These are phyloP conservation scores for Neurospora sp. DNA, from an alignment of 495 filamentous ascomycete genomes.

Conservation along the genomic window DNA sequence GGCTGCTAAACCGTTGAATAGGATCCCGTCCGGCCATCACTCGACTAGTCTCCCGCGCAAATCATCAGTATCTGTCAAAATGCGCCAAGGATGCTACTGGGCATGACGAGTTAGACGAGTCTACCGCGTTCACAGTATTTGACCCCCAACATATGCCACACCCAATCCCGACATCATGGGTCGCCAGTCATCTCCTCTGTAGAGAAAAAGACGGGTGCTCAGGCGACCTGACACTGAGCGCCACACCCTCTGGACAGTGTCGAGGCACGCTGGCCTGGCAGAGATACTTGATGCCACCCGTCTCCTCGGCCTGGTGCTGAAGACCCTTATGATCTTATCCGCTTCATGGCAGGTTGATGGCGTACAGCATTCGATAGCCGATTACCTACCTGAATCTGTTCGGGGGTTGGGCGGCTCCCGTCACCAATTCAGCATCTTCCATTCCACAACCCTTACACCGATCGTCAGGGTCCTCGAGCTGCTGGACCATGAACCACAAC, in stretches of 20 bases:
- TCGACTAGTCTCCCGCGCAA: neutral
- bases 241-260: neutral
- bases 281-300: neutral
- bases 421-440: neutral
- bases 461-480: neutral
- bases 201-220: neutral
- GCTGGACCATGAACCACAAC: neutral
- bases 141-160: neutral
- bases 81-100: neutral
- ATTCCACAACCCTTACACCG: neutral
- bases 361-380: neutral
- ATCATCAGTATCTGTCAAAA: neutral
- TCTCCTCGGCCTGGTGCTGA: neutral
- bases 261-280: neutral
- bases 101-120: neutral
- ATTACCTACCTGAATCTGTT: neutral
- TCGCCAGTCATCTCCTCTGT: neutral
- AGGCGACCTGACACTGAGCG: neutral
- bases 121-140: neutral
- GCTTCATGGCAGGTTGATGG: neutral
- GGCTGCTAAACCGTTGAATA: neutral
- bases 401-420: neutral
- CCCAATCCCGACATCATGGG: neutral
- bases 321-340: neutral
- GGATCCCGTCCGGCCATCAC: neutral